Evolutionary conservation across 345 rosid genomes (phyloP).

Genomic region (Cardamine occulta): DNA sequence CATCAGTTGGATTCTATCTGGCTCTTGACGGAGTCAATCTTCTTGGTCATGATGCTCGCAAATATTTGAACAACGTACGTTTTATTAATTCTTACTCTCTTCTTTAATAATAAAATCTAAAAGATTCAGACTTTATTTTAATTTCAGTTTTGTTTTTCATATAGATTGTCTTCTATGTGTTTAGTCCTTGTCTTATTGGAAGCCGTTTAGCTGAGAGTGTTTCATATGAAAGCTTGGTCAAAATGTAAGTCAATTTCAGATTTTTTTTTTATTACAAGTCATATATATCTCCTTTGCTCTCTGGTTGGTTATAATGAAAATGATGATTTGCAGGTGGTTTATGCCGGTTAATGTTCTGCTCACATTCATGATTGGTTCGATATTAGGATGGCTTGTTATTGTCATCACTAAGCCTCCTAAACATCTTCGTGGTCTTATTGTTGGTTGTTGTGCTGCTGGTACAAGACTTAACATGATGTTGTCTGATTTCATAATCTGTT

Average conservation of each 20-base stretch:
- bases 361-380: constrained; percentile 57
- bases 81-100: neutral
- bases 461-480: neutral
- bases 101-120: neutral
- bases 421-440: constrained; percentile 49
- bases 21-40: constrained; percentile 57
- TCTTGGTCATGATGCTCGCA: constrained; percentile 61
- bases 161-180: constrained; percentile 64
- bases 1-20: constrained; percentile 58
- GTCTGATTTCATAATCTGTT: neutral
- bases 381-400: constrained; percentile 53
- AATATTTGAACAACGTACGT: constrained; percentile 56
- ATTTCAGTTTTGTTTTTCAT: neutral
- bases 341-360: constrained; percentile 66
- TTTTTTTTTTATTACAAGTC: neutral
- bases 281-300: neutral
- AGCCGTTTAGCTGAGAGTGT: constrained; percentile 59
- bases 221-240: constrained; percentile 54
- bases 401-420: constrained; percentile 51
- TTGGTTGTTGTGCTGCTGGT: constrained; percentile 43
- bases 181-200: constrained; percentile 64
- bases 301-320: neutral
- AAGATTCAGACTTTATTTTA: neutral
- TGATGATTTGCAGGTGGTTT: constrained; percentile 53
- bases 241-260: constrained; percentile 49